Evolutionary conservation across 345 rosid species (phyloP).

Genomic region (Linum tenue): DNA sequence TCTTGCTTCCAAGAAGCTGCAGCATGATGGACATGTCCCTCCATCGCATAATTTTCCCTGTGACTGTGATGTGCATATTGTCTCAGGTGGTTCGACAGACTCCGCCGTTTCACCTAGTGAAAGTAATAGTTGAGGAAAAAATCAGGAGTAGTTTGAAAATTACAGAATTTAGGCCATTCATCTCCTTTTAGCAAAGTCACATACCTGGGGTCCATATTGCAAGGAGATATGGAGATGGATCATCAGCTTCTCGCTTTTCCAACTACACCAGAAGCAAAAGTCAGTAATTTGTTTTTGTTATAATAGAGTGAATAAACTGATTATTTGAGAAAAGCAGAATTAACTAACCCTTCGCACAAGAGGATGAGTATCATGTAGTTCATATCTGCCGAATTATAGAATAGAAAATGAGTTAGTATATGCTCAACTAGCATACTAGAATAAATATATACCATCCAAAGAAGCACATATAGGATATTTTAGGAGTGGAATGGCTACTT

Average conservation of each 20-base stretch:
- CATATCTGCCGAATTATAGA: slow-evolving; percentile 53
- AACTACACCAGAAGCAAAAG: slow-evolving; percentile 34
- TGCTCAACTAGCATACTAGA: neutral
- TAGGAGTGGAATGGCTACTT: slow-evolving; percentile 32
- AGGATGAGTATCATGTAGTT: slow-evolving; percentile 86
- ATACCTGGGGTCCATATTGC: slow-evolving; percentile 99
- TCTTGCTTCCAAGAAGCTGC: slow-evolving; percentile 50
- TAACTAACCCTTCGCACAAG: slow-evolving; percentile 61
- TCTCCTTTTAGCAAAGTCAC: neutral
- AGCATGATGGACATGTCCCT: slow-evolving; percentile 67
- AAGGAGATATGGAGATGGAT: slow-evolving; percentile 75
- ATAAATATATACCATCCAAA: neutral
- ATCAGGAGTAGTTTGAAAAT: neutral
- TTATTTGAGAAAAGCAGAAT: slow-evolving; percentile 5
- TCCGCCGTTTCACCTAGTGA: slow-evolving; percentile 70
- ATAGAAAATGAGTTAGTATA: slow-evolving; percentile 12
- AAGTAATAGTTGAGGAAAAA: neutral
- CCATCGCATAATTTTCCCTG: slow-evolving; percentile 43
- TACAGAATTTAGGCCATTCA: neutral
- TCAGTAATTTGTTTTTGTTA: slow-evolving; percentile 1
- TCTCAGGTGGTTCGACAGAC: slow-evolving; percentile 53
- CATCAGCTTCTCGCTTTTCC: slow-evolving; percentile 71
- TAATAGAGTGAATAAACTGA: slow-evolving; percentile 1
- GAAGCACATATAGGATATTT: neutral
- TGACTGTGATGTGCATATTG: slow-evolving; percentile 45